Evolutionary conservation across 2,329 filamentous ascomycete species (phyloP).

Genomic region (Trichophyton verrucosum): DNA sequence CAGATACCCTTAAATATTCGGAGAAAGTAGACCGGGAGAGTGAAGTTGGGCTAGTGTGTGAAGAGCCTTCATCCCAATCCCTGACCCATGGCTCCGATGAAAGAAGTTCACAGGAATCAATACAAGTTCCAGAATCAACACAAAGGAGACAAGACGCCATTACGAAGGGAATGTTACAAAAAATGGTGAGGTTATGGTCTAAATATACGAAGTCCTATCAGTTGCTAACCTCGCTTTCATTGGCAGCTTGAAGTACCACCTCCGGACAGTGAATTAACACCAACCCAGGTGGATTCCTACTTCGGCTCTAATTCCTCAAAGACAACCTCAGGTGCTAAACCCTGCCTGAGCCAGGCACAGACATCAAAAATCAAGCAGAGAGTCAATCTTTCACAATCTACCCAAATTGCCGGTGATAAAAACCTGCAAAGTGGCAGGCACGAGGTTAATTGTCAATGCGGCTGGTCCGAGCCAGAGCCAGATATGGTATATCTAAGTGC

Average conservation of each 20-base stretch:
- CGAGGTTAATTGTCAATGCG: conserved; percentile 32
- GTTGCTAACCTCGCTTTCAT: not conserved
- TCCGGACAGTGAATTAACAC: conserved; percentile 18
- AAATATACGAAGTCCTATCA: not conserved
- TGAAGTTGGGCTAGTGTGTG: conserved; percentile 19
- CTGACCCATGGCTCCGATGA: not conserved
- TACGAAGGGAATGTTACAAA: conserved; percentile 20
- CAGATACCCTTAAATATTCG: conserved; percentile 21
- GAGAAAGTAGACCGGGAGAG: conserved; percentile 16
- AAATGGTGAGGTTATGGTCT: conserved; percentile 21
- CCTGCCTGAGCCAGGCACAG: not conserved
- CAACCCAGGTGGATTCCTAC: conserved; percentile 18
- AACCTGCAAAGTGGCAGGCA: not conserved
- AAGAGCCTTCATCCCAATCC: not conserved
- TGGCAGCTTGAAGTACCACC: not conserved
- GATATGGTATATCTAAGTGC: conserved; percentile 27
- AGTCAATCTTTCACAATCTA: not conserved
- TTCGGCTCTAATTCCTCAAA: conserved; percentile 5
- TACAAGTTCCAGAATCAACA: conserved; percentile 17
- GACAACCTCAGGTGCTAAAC: not conserved
- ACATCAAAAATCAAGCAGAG: not conserved
- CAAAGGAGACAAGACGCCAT: conserved; percentile 19
- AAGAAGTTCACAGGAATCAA: conserved; percentile 15
- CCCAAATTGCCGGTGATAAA: not conserved
- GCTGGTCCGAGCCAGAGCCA: conserved; percentile 26